These are phyloP conservation scores for Penicillium roqueforti DNA, from an alignment of 495 filamentous ascomycete genomes.

Conservation along the genomic window DNA sequence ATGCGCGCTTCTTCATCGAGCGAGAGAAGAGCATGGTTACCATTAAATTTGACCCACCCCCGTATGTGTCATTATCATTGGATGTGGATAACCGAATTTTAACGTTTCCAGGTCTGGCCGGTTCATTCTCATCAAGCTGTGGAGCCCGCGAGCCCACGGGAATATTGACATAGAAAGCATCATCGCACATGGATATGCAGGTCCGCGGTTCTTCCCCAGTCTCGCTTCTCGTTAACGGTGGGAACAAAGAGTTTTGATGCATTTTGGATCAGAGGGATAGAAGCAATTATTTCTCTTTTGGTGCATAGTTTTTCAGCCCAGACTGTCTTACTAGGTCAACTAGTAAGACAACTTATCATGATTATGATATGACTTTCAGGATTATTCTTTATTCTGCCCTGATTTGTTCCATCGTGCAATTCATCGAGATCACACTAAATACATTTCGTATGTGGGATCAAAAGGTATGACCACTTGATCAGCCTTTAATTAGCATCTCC, in stretches of 20 bases:
- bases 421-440: neutral
- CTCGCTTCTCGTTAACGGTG: neutral
- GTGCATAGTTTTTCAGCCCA: neutral
- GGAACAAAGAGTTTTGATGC: neutral
- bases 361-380: neutral
- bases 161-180: constrained; percentile 89
- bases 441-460: neutral
- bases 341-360: constrained; percentile 1
- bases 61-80: constrained; percentile 50
- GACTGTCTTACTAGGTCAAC: neutral
- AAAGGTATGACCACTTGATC: neutral
- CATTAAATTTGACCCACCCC: constrained; percentile 82
- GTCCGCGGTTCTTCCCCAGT: constrained; percentile 70
- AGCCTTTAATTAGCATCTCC: neutral
- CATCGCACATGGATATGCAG: constrained; percentile 73
- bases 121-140: constrained; percentile 81
- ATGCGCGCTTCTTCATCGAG: constrained; percentile 76
- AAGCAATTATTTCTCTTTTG: neutral
- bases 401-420: neutral
- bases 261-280: neutral
- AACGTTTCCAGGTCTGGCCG: constrained; percentile 52
- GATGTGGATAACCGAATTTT: neutral
- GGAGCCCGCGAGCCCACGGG: constrained; percentile 59
- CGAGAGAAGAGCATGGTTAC: constrained; percentile 77
- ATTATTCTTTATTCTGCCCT: neutral